Evolutionary conservation across 371 early-diverging fungal species (phyloP).

Genomic region (Mucor velutinosus): DNA sequence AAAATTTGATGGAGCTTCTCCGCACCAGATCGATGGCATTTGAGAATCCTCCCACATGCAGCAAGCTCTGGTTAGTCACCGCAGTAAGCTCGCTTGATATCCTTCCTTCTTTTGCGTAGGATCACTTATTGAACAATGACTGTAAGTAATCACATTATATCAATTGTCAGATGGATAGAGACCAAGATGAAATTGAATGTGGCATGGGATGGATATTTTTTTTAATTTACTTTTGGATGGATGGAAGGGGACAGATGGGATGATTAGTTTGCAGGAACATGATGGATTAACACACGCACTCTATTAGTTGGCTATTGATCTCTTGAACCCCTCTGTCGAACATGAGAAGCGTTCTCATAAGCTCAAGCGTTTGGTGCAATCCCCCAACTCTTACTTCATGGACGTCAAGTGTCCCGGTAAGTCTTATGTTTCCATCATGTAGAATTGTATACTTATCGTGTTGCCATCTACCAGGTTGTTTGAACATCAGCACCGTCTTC

Average conservation of each 20-base stretch:
- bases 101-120: conserved; percentile 23
- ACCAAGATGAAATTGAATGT: background rate
- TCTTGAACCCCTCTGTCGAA: conserved; percentile 96
- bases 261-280: background rate
- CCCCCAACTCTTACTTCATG: conserved; percentile 99
- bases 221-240: background rate
- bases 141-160: conserved; percentile 5
- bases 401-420: conserved; percentile 98
- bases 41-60: background rate
- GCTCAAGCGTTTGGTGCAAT: conserved; percentile 98
- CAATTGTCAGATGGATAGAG: background rate
- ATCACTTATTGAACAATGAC: conserved; percentile 30
- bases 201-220: background rate
- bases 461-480: conserved; percentile 72
- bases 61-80: background rate
- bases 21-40: background rate
- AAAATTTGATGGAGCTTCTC: background rate
- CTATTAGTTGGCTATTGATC: conserved; percentile 93
- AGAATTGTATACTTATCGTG: background rate
- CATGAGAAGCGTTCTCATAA: conserved; percentile 96
- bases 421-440: conserved; percentile 8
- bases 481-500: conserved; percentile 96
- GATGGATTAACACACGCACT: background rate
- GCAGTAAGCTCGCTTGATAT: conserved; percentile 5
- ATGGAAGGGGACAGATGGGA: background rate